Evolutionary conservation across 139 green algal species (phyloP).

Genomic region (Cymbomonas tetramitiformis): DNA sequence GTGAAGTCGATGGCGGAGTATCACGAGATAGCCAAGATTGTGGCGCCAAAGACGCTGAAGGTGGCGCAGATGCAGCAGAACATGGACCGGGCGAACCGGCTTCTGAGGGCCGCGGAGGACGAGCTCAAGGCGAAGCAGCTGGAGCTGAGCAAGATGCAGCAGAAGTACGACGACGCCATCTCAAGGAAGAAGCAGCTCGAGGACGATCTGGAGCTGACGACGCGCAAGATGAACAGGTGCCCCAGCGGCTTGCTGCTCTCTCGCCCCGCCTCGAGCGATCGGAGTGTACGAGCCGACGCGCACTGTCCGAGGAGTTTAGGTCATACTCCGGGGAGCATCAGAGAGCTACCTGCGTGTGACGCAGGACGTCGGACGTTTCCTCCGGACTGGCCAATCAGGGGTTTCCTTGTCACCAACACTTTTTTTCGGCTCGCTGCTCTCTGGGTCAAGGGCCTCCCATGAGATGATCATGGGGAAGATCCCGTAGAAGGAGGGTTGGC

Average conservation of each 20-base stretch:
- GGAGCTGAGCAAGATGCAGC: background rate
- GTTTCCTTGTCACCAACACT: too few relatives aligned
- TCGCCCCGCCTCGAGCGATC: too few relatives aligned
- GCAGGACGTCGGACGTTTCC: too few relatives aligned
- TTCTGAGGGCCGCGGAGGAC: background rate
- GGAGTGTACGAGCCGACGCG: background rate
- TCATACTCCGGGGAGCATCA: too few relatives aligned
- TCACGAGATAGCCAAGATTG: conserved; percentile 9
- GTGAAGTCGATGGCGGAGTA: conserved; percentile 2
- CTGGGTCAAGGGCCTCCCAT: too few relatives aligned
- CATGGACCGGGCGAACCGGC: background rate
- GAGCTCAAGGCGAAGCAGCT: background rate
- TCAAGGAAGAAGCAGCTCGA: background rate
- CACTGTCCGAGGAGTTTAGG: too few relatives aligned
- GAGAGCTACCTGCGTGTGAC: too few relatives aligned
- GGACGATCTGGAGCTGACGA: background rate
- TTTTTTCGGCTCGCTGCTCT: too few relatives aligned
- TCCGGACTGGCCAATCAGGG: too few relatives aligned
- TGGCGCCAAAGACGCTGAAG: background rate
- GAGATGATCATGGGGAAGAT: too few relatives aligned
- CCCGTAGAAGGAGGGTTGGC: too few relatives aligned
- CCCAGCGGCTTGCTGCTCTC: conserved; percentile 3
- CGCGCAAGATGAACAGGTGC: background rate
- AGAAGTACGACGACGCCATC: background rate
- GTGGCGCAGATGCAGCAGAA: background rate